Evolutionary conservation across 177 flowering plant species (phyloP).

Genomic region (Tripterygium wilfordii): DNA sequence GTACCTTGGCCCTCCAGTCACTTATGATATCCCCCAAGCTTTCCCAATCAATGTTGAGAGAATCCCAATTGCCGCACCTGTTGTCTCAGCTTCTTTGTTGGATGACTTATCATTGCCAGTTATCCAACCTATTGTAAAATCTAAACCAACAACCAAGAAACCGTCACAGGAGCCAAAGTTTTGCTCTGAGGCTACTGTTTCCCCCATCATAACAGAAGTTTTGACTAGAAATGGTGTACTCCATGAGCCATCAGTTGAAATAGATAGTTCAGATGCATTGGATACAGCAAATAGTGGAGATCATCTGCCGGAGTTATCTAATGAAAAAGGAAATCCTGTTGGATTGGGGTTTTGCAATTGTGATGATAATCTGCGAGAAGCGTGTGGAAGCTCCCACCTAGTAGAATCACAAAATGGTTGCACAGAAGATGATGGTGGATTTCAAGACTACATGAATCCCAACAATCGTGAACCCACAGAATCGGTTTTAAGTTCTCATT

Average conservation of each 20-base stretch:
- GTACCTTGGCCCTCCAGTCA: slow-evolving; percentile 70
- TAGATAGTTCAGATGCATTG: slow-evolving; percentile 17
- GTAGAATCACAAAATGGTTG: slow-evolving; percentile 20
- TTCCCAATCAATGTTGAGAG: slow-evolving; percentile 52
- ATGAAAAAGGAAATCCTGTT: slow-evolving; percentile 4
- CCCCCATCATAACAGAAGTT: slow-evolving; percentile 20
- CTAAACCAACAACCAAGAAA: slow-evolving; percentile 13
- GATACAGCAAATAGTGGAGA: slow-evolving; percentile 12
- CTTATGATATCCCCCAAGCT: slow-evolving; percentile 48
- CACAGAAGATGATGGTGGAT: slow-evolving; percentile 28
- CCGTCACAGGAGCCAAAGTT: slow-evolving; percentile 19
- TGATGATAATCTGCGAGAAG: slow-evolving; percentile 8
- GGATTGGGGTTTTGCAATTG: not conserved
- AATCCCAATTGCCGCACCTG: slow-evolving; percentile 57
- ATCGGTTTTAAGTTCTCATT: slow-evolving; percentile 36
- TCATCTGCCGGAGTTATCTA: slow-evolving; percentile 11
- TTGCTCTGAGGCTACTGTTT: slow-evolving; percentile 14
- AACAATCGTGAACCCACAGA: slow-evolving; percentile 41
- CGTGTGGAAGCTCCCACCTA: slow-evolving; percentile 26
- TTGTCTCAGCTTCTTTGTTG: slow-evolving; percentile 21
- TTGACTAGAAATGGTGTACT: slow-evolving; percentile 11
- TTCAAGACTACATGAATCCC: slow-evolving; percentile 21
- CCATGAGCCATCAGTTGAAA: not conserved
- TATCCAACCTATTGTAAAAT: slow-evolving; percentile 55
- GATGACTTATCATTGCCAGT: slow-evolving; percentile 48